Conservation (phyloP, 2,329 filamentous ascomycete species). For the Claviceps purpurea region DNA sequence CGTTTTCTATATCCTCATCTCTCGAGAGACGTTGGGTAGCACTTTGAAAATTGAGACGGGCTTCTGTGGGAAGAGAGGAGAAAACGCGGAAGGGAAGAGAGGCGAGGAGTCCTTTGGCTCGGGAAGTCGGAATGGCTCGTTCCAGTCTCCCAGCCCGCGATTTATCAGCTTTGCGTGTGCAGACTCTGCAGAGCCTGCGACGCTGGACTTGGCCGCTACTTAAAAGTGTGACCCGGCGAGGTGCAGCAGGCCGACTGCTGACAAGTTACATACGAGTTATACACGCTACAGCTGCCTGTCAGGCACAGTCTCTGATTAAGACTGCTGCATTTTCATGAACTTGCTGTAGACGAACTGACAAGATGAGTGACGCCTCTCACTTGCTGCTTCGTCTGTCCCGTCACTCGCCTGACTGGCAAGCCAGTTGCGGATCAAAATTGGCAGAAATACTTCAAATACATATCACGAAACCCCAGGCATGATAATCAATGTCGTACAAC, state of each 20-base stretch:
- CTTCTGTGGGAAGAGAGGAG: background rate
- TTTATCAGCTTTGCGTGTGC: conserved; percentile 16
- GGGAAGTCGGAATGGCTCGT: conserved; percentile 1
- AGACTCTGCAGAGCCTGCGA: background rate
- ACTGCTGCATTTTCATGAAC: too few species aligned
- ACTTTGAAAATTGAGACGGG: background rate
- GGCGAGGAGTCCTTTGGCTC: background rate
- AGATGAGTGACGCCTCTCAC: background rate
- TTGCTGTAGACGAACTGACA: too few species aligned
- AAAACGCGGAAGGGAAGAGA: background rate
- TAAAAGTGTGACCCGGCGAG: conserved; percentile 1
- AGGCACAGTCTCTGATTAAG: background rate
- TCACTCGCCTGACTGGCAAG: background rate
- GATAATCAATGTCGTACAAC: background rate
- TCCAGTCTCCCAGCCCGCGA: conserved; percentile 14
- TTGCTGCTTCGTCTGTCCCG: background rate
- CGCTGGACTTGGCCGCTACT: conserved; percentile 3
- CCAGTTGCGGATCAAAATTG: background rate
- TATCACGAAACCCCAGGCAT: background rate
- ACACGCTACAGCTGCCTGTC: background rate
- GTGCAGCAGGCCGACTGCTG: background rate
- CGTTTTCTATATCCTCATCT: too few species aligned
- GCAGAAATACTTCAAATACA: background rate
- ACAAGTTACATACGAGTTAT: background rate
- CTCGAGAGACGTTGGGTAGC: background rate